Percentiles rank a stretch among this genome's conserved stretches.
phyloP scores from a whole-genome alignment of 1,284 basidiomycete genomes.

The Exobasidium rhododendri region DNA sequence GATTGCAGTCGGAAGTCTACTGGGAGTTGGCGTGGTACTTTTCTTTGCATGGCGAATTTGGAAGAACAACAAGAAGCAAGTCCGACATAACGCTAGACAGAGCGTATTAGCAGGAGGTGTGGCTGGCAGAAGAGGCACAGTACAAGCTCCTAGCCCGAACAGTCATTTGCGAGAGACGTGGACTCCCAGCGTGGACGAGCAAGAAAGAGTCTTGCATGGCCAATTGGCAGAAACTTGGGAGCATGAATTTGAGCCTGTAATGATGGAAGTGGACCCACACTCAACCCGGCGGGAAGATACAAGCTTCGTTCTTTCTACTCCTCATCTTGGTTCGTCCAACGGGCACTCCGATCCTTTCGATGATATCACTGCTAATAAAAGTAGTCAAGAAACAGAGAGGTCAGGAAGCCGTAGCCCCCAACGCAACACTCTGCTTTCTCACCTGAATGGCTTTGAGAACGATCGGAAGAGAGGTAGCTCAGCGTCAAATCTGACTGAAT shows the following conservation, averaged over 20 bases:
- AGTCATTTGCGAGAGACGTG: constrained; percentile 42
- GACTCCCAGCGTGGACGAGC: constrained; percentile 32
- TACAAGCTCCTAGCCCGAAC: constrained; percentile 1
- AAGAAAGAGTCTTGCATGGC: constrained; percentile 21
- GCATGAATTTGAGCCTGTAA: not conserved
- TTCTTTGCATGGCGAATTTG: constrained; percentile 30
- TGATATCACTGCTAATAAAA: constrained; percentile 1
- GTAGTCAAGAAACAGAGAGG: constrained; percentile 9
- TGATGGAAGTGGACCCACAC: constrained; percentile 9
- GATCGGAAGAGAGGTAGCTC: not conserved
- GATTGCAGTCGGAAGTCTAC: constrained; percentile 36
- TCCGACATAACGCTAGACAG: not conserved
- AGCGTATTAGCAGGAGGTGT: not conserved
- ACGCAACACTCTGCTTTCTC: not conserved
- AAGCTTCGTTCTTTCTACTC: not conserved
- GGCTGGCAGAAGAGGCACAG: constrained; percentile 10
- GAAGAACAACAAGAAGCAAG: constrained; percentile 19
- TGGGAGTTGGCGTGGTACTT: constrained; percentile 28
- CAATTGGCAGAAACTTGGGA: constrained; percentile 23
- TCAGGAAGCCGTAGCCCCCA: not conserved
- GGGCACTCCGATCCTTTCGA: constrained; percentile 11
- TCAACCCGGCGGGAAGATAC: not conserved
- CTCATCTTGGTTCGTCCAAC: not conserved
- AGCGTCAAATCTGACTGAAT: constrained; percentile 10
- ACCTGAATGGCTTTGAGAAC: not conserved